Evolutionary conservation across 2,329 filamentous ascomycete species (phyloP).

Genomic region (Thermoascus crustaceus): DNA sequence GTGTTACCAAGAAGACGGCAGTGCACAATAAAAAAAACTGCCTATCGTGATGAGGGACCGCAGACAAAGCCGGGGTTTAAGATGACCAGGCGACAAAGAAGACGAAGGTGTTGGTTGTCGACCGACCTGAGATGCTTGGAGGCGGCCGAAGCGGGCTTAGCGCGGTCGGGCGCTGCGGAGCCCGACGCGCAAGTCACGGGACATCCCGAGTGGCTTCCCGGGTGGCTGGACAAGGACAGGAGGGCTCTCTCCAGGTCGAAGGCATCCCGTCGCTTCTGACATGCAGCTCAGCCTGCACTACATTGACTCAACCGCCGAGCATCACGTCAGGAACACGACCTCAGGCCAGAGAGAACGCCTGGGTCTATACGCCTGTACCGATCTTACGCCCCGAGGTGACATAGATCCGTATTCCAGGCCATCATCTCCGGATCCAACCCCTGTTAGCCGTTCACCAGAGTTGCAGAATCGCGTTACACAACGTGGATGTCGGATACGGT

Average conservation of each 20-base stretch:
- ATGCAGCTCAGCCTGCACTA: too few species aligned
- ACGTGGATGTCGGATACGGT: too few species aligned
- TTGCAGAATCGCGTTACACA: not conserved
- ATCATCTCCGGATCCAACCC: too few species aligned
- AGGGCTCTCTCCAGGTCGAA: too few species aligned
- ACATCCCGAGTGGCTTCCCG: slow-evolving; percentile 6
- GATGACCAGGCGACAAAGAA: not conserved
- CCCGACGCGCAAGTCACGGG: slow-evolving; percentile 20
- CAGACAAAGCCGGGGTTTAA: not conserved
- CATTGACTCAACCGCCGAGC: too few species aligned
- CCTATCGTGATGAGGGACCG: slow-evolving; percentile 1
- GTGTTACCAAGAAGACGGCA: not conserved
- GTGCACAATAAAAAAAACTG: not conserved
- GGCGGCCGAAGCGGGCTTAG: slow-evolving; percentile 18
- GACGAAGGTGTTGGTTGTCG: slow-evolving; percentile 16
- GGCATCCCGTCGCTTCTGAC: too few species aligned
- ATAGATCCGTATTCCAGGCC: too few species aligned
- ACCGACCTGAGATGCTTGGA: slow-evolving; percentile 2
- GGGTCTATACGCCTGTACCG: too few species aligned
- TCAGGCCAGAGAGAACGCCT: too few species aligned
- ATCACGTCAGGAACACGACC: too few species aligned
- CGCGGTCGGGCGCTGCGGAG: slow-evolving; percentile 4
- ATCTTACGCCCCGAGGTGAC: too few species aligned
- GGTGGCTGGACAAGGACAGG: not conserved
- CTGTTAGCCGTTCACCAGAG: not conserved